phyloP scores from a whole-genome alignment of 2,329 filamentous ascomycete genomes.

The Periconia macrospinosa region DNA sequence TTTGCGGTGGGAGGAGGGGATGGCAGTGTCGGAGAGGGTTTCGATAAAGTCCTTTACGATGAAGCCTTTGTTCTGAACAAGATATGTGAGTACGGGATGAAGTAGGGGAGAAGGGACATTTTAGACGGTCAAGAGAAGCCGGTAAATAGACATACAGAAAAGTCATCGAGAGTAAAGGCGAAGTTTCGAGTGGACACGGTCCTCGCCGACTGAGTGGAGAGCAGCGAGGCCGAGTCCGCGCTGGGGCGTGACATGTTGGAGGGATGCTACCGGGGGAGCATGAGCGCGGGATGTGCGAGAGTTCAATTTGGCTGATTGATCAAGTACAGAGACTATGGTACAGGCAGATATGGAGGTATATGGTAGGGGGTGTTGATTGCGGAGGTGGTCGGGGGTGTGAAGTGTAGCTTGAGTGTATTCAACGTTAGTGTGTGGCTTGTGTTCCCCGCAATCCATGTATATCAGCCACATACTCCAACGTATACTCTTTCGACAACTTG shows the following conservation, averaged over 20 bases:
- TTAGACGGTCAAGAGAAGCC: too few relatives aligned
- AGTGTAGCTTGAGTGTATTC: conserved; percentile 19
- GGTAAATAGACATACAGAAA: conserved; percentile 52
- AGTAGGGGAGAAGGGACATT: too few relatives aligned
- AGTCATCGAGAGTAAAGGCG: conserved; percentile 82
- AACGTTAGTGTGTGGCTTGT: neutral
- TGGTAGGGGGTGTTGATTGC: neutral
- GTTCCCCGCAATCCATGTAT: neutral
- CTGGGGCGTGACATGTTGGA: conserved; percentile 38
- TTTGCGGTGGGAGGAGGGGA: conserved; percentile 71
- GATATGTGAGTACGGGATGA: neutral
- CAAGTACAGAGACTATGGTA: neutral
- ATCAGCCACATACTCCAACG: too few relatives aligned
- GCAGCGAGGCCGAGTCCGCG: conserved; percentile 47
- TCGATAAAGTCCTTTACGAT: conserved; percentile 99
- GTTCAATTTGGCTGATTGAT: neutral
- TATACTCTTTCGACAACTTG: too few relatives aligned
- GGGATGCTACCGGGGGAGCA: conserved; percentile 13
- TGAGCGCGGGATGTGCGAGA: conserved; percentile 4
- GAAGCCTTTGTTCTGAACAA: conserved; percentile 68
- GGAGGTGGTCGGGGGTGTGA: neutral
- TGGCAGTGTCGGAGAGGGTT: conserved; percentile 80
- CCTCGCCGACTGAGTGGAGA: conserved; percentile 45
- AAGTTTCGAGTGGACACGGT: conserved; percentile 63
- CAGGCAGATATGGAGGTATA: neutral